Conservation (phyloP, 371 early-diverging fungal species). For the Gilbertella persicaria region DNA sequence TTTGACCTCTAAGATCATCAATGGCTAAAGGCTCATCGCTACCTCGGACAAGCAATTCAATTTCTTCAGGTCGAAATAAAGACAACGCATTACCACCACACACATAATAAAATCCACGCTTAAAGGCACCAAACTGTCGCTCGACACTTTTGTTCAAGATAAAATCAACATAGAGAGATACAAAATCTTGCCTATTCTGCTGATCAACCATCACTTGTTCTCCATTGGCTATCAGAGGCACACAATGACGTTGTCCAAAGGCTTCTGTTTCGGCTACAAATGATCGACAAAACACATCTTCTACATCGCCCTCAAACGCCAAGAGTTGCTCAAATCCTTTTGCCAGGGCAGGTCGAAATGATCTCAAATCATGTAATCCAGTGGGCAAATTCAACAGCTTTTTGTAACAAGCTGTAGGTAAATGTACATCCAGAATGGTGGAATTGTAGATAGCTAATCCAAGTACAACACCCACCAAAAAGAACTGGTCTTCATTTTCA, state of each 20-base stretch:
- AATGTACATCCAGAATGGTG: conserved; percentile 86
- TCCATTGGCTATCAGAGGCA: conserved; percentile 76
- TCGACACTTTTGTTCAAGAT: conserved; percentile 74
- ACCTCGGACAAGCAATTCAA: conserved; percentile 95
- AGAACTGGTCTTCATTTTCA: conserved; percentile 88
- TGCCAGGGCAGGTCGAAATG: conserved; percentile 70
- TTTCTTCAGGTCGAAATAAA: conserved; percentile 91
- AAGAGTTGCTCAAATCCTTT: conserved; percentile 84
- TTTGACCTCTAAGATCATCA: conserved; percentile 72
- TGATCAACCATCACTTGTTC: conserved; percentile 75
- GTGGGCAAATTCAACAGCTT: conserved; percentile 80
- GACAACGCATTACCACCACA: conserved; percentile 90
- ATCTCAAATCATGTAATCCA: conserved; percentile 58
- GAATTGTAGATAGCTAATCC: conserved; percentile 95
- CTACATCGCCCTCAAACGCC: conserved; percentile 81
- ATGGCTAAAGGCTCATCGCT: conserved; percentile 84
- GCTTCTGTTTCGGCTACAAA: conserved; percentile 82
- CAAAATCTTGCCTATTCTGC: conserved; percentile 74
- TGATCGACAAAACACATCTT: conserved; percentile 78
- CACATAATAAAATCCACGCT: conserved; percentile 90
- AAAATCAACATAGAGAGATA: conserved; percentile 83
- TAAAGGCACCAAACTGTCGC: conserved; percentile 88
- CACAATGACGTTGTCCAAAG: conserved; percentile 73
- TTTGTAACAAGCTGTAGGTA: conserved; percentile 92
- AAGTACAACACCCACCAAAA: conserved; percentile 89